These are phyloP conservation scores for Vaccinium corymbosum DNA, from an alignment of 148 eudicot species.

Conservation along the genomic window DNA sequence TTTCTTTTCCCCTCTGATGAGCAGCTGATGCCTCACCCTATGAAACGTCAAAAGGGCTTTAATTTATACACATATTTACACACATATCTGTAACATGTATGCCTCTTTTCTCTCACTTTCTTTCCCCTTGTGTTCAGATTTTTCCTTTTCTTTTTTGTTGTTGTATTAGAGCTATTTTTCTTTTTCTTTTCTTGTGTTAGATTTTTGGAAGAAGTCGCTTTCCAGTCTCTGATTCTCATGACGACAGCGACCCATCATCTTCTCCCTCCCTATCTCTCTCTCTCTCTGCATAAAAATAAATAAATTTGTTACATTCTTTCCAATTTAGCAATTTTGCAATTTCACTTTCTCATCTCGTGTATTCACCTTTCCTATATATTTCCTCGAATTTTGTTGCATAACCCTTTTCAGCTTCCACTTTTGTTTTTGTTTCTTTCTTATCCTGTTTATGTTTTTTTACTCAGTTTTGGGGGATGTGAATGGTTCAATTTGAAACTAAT, in stretches of 20 bases:
- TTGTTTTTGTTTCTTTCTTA: neutral
- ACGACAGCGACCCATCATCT: conserved; percentile 63
- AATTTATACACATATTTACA: neutral
- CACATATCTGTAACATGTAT: neutral
- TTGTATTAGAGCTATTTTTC: no score
- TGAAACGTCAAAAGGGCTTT: neutral
- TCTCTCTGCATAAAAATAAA: neutral
- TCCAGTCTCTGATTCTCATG: conserved; percentile 72
- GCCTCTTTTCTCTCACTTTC: neutral
- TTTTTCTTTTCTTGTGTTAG: conserved; percentile 8
- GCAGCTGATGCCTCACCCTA: no score
- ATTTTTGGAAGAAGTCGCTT: conserved; percentile 58
- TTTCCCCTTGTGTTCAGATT: neutral
- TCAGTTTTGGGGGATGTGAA: neutral
- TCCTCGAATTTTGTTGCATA: neutral
- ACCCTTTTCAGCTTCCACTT: neutral
- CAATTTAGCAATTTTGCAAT: conserved; percentile 8
- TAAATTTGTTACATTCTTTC: conserved; percentile 1
- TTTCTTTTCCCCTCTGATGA: neutral
- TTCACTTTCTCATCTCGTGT: neutral
- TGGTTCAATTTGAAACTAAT: neutral
- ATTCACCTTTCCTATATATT: neutral
- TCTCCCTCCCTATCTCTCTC: neutral
- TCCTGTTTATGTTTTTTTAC: neutral
- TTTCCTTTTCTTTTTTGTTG: neutral